Base-by-base conservation (phyloP, 768 basidiomycete species). In the Tulasnella sp. region DNA sequence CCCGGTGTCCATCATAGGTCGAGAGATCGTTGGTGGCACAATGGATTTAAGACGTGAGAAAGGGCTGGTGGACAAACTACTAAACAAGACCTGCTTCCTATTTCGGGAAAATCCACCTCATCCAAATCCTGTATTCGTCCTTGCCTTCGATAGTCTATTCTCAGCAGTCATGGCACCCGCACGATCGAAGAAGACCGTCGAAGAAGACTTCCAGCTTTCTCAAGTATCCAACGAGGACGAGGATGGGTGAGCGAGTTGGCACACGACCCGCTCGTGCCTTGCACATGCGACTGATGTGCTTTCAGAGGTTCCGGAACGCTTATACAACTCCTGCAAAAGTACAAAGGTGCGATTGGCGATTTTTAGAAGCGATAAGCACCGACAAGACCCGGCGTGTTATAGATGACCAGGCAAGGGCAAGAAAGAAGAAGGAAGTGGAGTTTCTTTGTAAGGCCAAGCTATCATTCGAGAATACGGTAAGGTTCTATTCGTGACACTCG, bases 361-460 rank as follows among this genome's bases (percentile, higher is more conserved):
- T 22, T 22, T n/a, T n/a, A n/a, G n/a, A n/a, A n/a, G n/a, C n/a
- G n/a, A n/a, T n/a, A n/a, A n/a, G n/a, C n/a, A n/a, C n/a, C n/a
- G n/a, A n/a, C n/a, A n/a, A n/a, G n/a, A n/a, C n/a, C n/a, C n/a
- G n/a, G n/a, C n/a, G n/a, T n/a, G n/a, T n/a, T n/a, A 3, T 32
- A 69, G 69, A 34, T 47, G 69, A 69, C 35, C 69, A 52, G 29
- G 69, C 40, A 4, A 52, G 44, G 22, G 26, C 47, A 22, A 7
- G 69, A n/a, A 69, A 69, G 69, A 68, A 68, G 67, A 69, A 69
- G 69, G 69, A 69, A 52, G 47, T 19, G 3, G 69, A 69, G 2
- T 69, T 69, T 19, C 69, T 69, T 41, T 26, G 47, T 2, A 69
- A 69, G 36, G 42, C 69, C 26, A 42, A 69, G 47, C 26, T 36